Conservation (phyloP, 768 basidiomycete genomes). For the Rhodotorula graminis region DNA sequence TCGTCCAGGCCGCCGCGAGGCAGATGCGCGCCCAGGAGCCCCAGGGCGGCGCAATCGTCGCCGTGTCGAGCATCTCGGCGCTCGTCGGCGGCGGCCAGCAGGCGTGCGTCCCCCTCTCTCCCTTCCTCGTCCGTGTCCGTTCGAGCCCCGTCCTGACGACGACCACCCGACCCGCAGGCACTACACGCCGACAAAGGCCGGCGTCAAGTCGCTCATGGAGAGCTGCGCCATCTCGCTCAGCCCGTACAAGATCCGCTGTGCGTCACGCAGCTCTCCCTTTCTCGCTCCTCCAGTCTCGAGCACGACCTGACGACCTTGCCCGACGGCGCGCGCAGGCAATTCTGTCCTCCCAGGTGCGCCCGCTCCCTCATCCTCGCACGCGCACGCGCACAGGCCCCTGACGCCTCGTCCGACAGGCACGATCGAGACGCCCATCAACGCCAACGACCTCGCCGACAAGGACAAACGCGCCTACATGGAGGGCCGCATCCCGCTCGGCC, state of each 20-base stretch:
- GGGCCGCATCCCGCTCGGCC: slow-evolving; percentile 61
- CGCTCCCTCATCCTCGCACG: background rate
- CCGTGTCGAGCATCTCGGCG: slow-evolving; percentile 72
- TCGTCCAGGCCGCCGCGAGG: slow-evolving; percentile 55
- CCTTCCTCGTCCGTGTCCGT: background rate
- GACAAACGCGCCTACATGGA: slow-evolving; percentile 62
- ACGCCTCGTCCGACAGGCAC: slow-evolving; percentile 52
- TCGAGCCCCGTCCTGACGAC: too few relatives aligned
- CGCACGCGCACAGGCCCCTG: background rate
- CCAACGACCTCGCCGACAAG: slow-evolving; percentile 62
- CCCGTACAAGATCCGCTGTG: slow-evolving; percentile 65
- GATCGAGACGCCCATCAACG: slow-evolving; percentile 71
- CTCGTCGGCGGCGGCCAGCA: slow-evolving; percentile 71
- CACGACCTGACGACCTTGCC: too few relatives aligned
- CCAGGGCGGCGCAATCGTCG: slow-evolving; percentile 69
- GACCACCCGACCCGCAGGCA: slow-evolving; percentile 51
- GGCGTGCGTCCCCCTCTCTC: slow-evolving; percentile 48
- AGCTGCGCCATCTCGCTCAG: slow-evolving; percentile 71
- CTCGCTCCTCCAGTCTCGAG: too few relatives aligned
- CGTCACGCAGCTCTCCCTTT: background rate
- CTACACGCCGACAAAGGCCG: slow-evolving; percentile 73
- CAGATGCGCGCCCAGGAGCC: slow-evolving; percentile 67
- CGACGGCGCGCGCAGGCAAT: slow-evolving; percentile 47
- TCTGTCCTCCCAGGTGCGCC: slow-evolving; percentile 58
- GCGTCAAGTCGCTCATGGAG: slow-evolving; percentile 57